Evolutionary conservation across 164 flowering plant genomes (phyloP), one percentile per base, ranked within the genome.

Genomic region (Dillenia turbinata): DNA sequence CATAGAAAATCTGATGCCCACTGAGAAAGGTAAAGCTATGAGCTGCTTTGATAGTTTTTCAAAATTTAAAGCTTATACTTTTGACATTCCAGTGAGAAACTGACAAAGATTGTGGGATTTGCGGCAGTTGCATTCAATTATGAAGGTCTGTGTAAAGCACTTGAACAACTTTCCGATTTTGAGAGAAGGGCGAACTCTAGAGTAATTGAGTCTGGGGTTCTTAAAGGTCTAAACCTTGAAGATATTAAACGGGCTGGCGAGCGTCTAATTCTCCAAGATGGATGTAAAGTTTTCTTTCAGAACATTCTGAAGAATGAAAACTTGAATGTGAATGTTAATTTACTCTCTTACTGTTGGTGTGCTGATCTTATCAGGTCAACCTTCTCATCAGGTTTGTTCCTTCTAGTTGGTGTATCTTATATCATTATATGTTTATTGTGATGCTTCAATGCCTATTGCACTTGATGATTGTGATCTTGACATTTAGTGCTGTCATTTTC

Each of bases 321-420:
- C 52, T 63, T 87, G 66, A 79, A 71, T 67, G 80, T 78, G 44
- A 67, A 80, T 66, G 75, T 86, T 44, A 89, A 92, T 71, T 52
- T 92, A 33, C 85, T 92, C 56, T 92, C 97, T 5, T 89, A 86
- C 70, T 92, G 97, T 69, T 92, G 97, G 97, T 92, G 96, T 75
- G 86, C 81, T 47, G 97, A 92, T 78, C 87, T 92, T 58, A 92
- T 92, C 54, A 81, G 89, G 59, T 75, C 97, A 47, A 84, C 89
- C n/a, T 86, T 92, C 66, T 75, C 85, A 49, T 78, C 97, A 84
- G 97, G 97, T 89, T 80, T 67, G 13, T 64, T 49, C 33, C 33
- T 26, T 26, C 33, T 26, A 26, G 33, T 26, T 26, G 33, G 33
- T 26, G 15, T 49, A 43, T 52, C 7, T 16, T 45, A 9, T 2